Percentiles rank a stretch among this genome's conserved stretches.
phyloP scores from a whole-genome alignment of 2,329 filamentous ascomycete genomes.

The Mycocentrospora acerina region DNA sequence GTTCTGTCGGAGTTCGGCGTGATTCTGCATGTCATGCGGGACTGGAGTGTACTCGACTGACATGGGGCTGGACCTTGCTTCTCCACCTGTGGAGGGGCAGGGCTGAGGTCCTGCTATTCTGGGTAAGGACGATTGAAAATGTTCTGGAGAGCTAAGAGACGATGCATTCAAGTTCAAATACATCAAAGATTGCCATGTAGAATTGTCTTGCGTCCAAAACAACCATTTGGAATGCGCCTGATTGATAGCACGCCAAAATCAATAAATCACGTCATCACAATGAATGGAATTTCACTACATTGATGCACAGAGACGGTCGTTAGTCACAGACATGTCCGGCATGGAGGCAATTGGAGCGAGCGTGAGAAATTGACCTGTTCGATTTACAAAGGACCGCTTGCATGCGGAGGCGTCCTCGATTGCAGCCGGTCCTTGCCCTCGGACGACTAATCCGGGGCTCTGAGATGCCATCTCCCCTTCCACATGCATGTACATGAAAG shows the following conservation, averaged over 20 bases:
- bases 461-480: slow-evolving; percentile 46
- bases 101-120: slow-evolving; percentile 30
- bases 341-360: slow-evolving; percentile 17
- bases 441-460: slow-evolving; percentile 41
- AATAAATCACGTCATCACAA: too few species aligned
- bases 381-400: slow-evolving; percentile 46
- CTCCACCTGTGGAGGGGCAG: slow-evolving; percentile 22
- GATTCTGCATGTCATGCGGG: slow-evolving; percentile 32
- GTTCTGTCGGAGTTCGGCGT: slow-evolving; percentile 33
- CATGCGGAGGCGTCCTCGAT: slow-evolving; percentile 52
- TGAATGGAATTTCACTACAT: too few species aligned
- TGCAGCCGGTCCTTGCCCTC: slow-evolving; percentile 45
- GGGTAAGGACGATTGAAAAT: slow-evolving; percentile 22
- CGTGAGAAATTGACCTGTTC: slow-evolving; percentile 39
- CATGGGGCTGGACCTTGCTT: slow-evolving; percentile 20
- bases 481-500: slow-evolving; percentile 47
- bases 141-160: slow-evolving; percentile 3
- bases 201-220: too few species aligned
- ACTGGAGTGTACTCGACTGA: slow-evolving; percentile 12
- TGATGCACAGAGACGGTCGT: too few species aligned
- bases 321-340: neutral
- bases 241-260: too few species aligned
- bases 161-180: too few species aligned
- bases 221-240: too few species aligned
- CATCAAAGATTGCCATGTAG: too few species aligned